Evolutionary conservation across 2,329 filamentous ascomycete genomes (phyloP).

Genomic region (Pseudocercospora pini-densiflorae): DNA sequence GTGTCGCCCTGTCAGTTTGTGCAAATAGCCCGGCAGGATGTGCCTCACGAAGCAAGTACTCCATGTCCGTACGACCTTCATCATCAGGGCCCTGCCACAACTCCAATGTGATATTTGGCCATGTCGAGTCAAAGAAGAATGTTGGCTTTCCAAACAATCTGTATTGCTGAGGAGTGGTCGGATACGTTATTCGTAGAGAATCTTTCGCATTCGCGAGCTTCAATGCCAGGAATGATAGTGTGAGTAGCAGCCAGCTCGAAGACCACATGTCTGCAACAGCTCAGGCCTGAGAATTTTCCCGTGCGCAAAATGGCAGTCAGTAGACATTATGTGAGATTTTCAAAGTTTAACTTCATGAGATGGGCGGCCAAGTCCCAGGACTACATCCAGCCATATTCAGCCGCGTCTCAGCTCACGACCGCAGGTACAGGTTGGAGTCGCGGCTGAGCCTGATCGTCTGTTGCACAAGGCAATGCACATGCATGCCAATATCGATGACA

Average conservation of each 20-base stretch:
- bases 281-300: not conserved
- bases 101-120: constrained; percentile 4
- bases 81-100: constrained; percentile 5
- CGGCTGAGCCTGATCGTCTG: not conserved
- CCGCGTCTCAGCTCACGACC: not conserved
- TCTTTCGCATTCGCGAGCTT: not conserved
- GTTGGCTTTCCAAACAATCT: not conserved
- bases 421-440: not conserved
- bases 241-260: not conserved
- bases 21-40: not conserved
- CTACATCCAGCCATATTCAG: not conserved
- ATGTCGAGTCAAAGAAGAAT: not conserved
- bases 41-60: not conserved
- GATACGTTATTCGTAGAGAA: not conserved
- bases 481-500: not conserved
- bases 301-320: not conserved
- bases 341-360: not conserved
- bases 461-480: not conserved
- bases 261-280: not conserved
- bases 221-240: not conserved
- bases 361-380: not conserved
- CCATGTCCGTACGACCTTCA: not conserved
- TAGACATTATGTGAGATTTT: not conserved
- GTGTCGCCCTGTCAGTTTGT: not conserved
- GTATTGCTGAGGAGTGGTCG: not conserved